A percentile compares a stretch with the other conserved stretches of the same genome.
phyloP scores from a whole-genome alignment of 169 alveolate genomes.

The Plasmodium gallinaceum region DNA sequence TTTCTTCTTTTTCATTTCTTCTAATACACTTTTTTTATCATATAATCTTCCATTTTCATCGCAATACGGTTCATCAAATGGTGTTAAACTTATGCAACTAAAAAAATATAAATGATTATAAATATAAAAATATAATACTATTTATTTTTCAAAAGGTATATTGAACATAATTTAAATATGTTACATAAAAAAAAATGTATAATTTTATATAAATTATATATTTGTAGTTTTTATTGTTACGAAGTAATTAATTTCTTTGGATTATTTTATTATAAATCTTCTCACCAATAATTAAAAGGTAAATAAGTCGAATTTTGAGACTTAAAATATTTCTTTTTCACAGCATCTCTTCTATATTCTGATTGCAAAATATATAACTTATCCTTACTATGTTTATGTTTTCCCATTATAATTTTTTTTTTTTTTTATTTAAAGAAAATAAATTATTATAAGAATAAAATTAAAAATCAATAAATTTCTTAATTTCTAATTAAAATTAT shows the following conservation, averaged over 20 bases:
- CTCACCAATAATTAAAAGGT: constrained; percentile 72
- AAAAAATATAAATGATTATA: neutral
- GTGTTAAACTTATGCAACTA: constrained; percentile 71
- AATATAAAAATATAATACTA: neutral
- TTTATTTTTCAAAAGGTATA: no score
- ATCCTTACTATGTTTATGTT: constrained; percentile 94
- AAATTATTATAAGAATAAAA: neutral
- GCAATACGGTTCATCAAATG: constrained; percentile 70
- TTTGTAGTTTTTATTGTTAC: neutral
- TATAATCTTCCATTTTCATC: constrained; percentile 75
- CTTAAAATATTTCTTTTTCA: constrained; percentile 81
- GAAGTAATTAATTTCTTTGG: neutral
- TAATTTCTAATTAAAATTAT: neutral
- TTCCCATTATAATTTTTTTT: constrained; percentile 85
- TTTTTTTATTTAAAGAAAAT: neutral
- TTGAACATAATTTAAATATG: no score
- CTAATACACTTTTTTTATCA: constrained; percentile 71
- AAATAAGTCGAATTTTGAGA: constrained; percentile 33
- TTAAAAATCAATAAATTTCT: neutral
- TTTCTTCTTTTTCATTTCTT: constrained; percentile 31
- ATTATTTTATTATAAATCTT: neutral
- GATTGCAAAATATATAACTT: constrained; percentile 90
- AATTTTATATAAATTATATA: neutral
- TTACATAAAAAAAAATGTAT: neutral
- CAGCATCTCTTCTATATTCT: constrained; percentile 89